A percentile compares a stretch with the other conserved stretches of the same genome.
Conservation (phyloP, 176 grass and related monocot species). For the Bonia amplexicaulis region DNA sequence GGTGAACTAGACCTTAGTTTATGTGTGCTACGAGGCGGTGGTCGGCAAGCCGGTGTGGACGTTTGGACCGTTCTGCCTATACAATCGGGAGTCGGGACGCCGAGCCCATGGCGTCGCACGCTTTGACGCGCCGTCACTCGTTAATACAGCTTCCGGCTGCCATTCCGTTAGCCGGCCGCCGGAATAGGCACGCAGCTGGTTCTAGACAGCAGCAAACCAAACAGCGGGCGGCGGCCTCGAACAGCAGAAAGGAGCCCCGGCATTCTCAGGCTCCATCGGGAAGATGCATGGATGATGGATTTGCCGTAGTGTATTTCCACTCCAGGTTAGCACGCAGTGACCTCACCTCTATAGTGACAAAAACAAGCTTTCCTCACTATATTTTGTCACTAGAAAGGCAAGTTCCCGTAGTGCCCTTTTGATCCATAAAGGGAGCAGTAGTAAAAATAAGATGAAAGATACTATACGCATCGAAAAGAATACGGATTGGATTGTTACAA, state of each 20-base stretch:
- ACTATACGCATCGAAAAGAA: no score
- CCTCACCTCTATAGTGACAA: not conserved
- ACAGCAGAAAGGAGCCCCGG: not conserved
- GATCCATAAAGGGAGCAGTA: not conserved
- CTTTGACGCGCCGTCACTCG: not conserved
- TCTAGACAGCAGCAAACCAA: not conserved
- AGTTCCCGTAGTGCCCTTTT: not conserved
- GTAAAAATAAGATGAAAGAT: not conserved
- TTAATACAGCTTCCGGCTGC: not conserved
- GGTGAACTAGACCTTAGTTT: no score
- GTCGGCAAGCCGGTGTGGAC: no score
- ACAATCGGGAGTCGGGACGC: no score
- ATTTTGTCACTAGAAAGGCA: not conserved
- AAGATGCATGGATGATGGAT: not conserved
- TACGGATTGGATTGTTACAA: no score
- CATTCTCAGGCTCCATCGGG: not conserved
- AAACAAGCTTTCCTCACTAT: not conserved
- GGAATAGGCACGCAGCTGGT: not conserved
- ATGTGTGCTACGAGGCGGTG: no score
- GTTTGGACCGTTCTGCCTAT: no score
- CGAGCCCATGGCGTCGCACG: not conserved
- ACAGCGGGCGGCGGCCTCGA: no score
- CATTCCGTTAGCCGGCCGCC: not conserved
- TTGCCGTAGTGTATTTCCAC: not conserved
- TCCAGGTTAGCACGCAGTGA: not conserved